Evolutionary conservation across 2,329 filamentous ascomycete genomes (phyloP), one percentile per base, ranked within the genome.

Genomic region (Colletotrichum sojae): DNA sequence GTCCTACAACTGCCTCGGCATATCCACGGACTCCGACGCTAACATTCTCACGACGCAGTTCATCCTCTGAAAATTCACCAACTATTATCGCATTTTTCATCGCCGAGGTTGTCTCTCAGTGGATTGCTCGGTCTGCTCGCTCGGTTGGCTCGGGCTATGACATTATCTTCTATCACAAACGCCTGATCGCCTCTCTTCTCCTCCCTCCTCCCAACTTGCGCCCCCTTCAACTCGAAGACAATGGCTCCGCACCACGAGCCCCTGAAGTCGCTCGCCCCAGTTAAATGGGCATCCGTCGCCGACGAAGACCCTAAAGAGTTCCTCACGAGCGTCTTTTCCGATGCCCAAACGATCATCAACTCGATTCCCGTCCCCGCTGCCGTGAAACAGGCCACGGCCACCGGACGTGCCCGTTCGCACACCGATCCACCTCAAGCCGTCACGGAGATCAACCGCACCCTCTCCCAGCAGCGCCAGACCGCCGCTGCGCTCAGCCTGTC

Each of bases 261-360:
- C 10, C 81, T 92, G 60, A 82, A 84, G 76, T 83, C 83, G 43
- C 84, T 92, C 46, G 83, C 83, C 40, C 88, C 89, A 12, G 81
- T 86, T 67, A 81, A 86, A 52, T 91, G 88, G 85, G 78, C 83
- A 40, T 79, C 80, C 73, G 72, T 83, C 60, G 74, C 81, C 71
- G 77, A 80, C 25, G 81, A 88, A 54, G 81, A 85, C 67, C 84
- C 91, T 48, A 80, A 84, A 20, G 74, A 81, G 8, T 90, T 90
- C 76, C 79, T 92, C 49, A 75, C 81, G 65, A 81, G 85, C 49
- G 88, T 92, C 68, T 92, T 95, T 77, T 82, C 81, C 31, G 86
- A 92, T 69, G 89, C 90, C 20, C 91, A 94, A 75, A 83, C 91
- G 18, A 87, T 97, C 64, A 83, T 92, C 74, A 92, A 95, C 75